Conservation (phyloP, 352 stramenopile genomes). For the Blastocystis sp. region DNA sequence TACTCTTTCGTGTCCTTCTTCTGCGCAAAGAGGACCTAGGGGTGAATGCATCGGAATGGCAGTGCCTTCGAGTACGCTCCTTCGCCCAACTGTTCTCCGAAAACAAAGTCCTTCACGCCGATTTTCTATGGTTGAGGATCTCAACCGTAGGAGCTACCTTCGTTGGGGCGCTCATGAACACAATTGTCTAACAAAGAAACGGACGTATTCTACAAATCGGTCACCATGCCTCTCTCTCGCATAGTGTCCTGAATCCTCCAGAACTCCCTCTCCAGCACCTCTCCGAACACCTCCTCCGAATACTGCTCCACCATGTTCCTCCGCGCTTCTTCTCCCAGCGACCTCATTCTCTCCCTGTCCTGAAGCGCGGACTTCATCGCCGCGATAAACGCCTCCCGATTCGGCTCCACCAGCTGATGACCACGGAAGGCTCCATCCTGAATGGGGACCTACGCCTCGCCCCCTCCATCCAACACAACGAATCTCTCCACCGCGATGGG, state of each 20-base stretch:
- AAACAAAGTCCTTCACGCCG: conserved; percentile 41
- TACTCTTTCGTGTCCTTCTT: conserved; percentile 68
- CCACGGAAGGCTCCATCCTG: conserved; percentile 72
- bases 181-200: background rate
- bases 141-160: background rate
- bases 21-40: conserved; percentile 19
- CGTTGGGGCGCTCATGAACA: background rate
- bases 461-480: conserved; percentile 1
- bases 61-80: conserved; percentile 28
- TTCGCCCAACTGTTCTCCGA: conserved; percentile 61
- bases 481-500: conserved; percentile 68
- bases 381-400: conserved; percentile 77
- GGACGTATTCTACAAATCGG: conserved; percentile 5
- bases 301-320: conserved; percentile 82
- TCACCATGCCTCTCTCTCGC: background rate
- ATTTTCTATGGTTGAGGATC: conserved; percentile 26
- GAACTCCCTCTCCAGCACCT: conserved; percentile 74
- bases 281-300: conserved; percentile 78
- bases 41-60: background rate
- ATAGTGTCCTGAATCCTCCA: conserved; percentile 10
- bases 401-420: conserved; percentile 81
- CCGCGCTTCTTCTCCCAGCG: conserved; percentile 78
- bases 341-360: conserved; percentile 77
- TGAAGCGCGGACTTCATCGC: conserved; percentile 76
- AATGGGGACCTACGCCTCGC: conserved; percentile 52